These are phyloP conservation scores for Xylariomycetidae sp. DNA, from an alignment of 2,329 filamentous ascomycete genomes.

Conservation along the genomic window DNA sequence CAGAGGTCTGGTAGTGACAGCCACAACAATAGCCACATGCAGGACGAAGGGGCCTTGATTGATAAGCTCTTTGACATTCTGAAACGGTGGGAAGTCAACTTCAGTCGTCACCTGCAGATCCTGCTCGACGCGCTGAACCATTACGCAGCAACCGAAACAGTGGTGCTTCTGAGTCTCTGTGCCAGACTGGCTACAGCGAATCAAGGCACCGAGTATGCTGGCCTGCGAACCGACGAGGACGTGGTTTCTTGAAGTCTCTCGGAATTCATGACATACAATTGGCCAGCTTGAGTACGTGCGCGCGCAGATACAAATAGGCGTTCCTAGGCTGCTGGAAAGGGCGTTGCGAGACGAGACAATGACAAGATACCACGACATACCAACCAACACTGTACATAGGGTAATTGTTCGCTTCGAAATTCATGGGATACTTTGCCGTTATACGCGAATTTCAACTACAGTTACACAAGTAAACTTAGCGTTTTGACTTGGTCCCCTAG, in stretches of 20 bases:
- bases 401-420: no score
- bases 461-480: no score
- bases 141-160: constrained; percentile 94
- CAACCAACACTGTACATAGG: background rate
- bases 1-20: constrained; percentile 32
- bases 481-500: no score
- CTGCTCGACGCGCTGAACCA: constrained; percentile 93
- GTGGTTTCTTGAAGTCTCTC: constrained; percentile 13
- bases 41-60: constrained; percentile 46
- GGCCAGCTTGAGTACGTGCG: no score
- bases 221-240: constrained; percentile 54
- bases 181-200: constrained; percentile 76
- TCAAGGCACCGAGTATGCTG: constrained; percentile 63
- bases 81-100: constrained; percentile 88
- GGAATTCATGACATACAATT: background rate
- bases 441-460: no score
- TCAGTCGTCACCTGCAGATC: constrained; percentile 86
- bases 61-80: constrained; percentile 81
- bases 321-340: background rate
- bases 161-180: constrained; percentile 84
- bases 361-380: background rate
- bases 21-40: constrained; percentile 30
- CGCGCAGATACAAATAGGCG: background rate
- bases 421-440: no score
- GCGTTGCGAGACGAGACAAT: background rate